phyloP scores from a whole-genome alignment of 2,329 filamentous ascomycete genomes.

The Botrytis aclada region DNA sequence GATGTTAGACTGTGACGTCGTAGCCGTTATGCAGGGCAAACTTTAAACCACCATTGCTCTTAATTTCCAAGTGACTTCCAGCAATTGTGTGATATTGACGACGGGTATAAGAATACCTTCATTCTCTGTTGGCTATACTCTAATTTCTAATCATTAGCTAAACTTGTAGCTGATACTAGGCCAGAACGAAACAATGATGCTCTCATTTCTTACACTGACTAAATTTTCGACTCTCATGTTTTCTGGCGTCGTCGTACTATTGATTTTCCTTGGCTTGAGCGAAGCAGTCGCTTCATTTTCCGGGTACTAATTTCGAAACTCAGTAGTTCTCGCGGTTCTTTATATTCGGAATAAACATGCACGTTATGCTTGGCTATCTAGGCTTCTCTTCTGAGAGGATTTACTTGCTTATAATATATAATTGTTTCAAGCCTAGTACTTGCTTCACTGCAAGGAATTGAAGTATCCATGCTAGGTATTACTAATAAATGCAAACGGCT shows the following conservation, averaged over 20 bases:
- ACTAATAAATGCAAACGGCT: background rate
- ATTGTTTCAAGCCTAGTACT: too few species aligned
- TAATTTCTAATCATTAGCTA: background rate
- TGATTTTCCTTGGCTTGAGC: background rate
- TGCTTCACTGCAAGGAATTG: background rate
- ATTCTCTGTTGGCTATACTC: fast-evolving
- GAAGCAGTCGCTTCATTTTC: background rate
- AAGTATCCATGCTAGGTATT: background rate
- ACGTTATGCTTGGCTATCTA: fast-evolving
- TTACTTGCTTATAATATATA: too few species aligned
- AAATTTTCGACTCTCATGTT: background rate
- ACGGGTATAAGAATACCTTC: background rate
- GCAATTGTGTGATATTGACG: background rate
- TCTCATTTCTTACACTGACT: background rate
- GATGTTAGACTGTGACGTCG: background rate
- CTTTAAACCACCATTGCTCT: background rate
- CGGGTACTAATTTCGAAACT: background rate
- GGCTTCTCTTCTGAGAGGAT: background rate
- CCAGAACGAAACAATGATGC: fast-evolving
- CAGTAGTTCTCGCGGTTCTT: background rate
- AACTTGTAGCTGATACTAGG: background rate
- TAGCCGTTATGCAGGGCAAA: background rate
- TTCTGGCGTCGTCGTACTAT: background rate
- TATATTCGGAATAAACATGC: fast-evolving
- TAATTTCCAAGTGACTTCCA: background rate